phyloP scores from a whole-genome alignment of 2,329 filamentous ascomycete genomes.

The Sphaerulina vaccinii region DNA sequence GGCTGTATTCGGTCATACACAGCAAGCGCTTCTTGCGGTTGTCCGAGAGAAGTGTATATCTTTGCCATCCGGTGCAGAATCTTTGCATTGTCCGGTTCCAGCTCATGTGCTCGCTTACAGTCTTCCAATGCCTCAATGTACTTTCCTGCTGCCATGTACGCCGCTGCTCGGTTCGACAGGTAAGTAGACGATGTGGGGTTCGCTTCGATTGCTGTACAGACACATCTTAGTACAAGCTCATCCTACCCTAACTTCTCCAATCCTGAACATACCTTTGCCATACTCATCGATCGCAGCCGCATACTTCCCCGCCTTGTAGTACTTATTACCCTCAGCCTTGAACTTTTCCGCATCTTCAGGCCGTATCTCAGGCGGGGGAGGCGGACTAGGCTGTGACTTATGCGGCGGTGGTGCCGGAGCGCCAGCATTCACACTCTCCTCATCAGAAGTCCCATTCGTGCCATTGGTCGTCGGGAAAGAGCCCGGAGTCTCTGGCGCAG shows the following conservation, averaged over 20 bases:
- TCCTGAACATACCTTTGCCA: slow-evolving; percentile 70
- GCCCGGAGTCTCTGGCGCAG: slow-evolving; percentile 39
- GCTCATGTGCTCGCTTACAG: slow-evolving; percentile 74
- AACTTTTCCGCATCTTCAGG: slow-evolving; percentile 81
- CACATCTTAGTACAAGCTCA: slow-evolving; percentile 26
- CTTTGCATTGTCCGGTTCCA: slow-evolving; percentile 84
- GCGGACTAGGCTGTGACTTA: slow-evolving; percentile 53
- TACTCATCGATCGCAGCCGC: slow-evolving; percentile 86
- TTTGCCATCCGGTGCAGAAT: slow-evolving; percentile 83
- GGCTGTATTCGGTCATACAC: slow-evolving; percentile 80
- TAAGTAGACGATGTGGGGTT: slow-evolving; percentile 85
- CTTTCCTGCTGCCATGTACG: slow-evolving; percentile 82
- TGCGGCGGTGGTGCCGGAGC: slow-evolving; percentile 71
- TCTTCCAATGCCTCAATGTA: slow-evolving; percentile 82
- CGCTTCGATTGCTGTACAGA: slow-evolving; percentile 73
- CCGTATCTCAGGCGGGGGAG: slow-evolving; percentile 39
- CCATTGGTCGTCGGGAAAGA: slow-evolving; percentile 49
- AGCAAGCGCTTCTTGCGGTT: slow-evolving; percentile 80
- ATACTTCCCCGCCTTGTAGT: slow-evolving; percentile 94
- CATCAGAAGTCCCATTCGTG: slow-evolving; percentile 42
- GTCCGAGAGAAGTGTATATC: slow-evolving; percentile 83
- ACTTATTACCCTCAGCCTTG: slow-evolving; percentile 92
- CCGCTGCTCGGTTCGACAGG: slow-evolving; percentile 90
- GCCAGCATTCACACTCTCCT: slow-evolving; percentile 45
- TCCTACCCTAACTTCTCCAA: not conserved